These are phyloP conservation scores for Globisporangium viniferum DNA, from an alignment of 352 stramenopile species.

Conservation along the genomic window DNA sequence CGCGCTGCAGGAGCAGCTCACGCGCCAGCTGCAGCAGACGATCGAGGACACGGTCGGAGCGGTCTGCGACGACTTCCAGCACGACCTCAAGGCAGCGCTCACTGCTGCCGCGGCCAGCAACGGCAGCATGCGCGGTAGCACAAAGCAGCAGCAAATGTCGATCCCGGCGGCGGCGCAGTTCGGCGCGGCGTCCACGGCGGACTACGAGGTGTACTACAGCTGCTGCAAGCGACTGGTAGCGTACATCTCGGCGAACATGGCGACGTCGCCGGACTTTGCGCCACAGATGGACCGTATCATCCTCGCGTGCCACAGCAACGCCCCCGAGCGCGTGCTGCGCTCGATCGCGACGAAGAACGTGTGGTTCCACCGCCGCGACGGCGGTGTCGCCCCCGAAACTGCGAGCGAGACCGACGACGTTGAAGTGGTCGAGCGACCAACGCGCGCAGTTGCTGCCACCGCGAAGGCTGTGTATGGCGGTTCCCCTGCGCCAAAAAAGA, in stretches of 20 bases:
- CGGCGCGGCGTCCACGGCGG: conserved; percentile 18
- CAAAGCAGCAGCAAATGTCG: conserved; percentile 14
- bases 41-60: conserved; percentile 48
- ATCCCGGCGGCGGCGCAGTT: conserved; percentile 12
- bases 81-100: conserved; percentile 7
- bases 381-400: neutral
- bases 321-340: conserved; percentile 43
- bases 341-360: conserved; percentile 63
- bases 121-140: neutral
- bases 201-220: conserved; percentile 59
- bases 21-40: conserved; percentile 39
- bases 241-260: conserved; percentile 68
- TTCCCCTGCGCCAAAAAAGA: conserved; percentile 7
- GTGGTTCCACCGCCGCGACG: conserved; percentile 42
- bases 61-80: conserved; percentile 47
- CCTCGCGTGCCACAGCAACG: conserved; percentile 56
- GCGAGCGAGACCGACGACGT: conserved; percentile 12
- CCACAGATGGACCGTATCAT: conserved; percentile 76
- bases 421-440: neutral
- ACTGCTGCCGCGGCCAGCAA: neutral
- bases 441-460: neutral
- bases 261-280: conserved; percentile 45
- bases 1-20: conserved; percentile 25
- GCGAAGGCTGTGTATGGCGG: neutral
- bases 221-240: conserved; percentile 55